A percentile compares a stretch with the other conserved stretches of the same genome.
Conservation (phyloP, 192 early-diverging fungal species). For the Podila epicladia region DNA sequence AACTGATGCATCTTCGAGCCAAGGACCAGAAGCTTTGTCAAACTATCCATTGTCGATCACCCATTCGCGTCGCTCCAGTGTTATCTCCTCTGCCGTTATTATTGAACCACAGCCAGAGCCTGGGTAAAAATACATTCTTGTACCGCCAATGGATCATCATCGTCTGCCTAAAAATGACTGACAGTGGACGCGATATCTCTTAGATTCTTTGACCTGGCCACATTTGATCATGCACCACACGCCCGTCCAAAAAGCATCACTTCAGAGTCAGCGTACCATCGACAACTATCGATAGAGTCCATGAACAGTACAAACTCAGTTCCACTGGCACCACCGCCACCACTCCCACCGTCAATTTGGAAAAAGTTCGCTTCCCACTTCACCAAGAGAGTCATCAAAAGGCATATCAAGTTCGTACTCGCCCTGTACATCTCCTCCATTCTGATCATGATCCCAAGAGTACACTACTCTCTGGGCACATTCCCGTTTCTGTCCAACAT, state of each 20-base stretch:
- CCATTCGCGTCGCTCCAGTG: slow-evolving; percentile 1
- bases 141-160: no score
- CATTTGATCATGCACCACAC: neutral
- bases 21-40: neutral
- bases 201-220: slow-evolving; percentile 3
- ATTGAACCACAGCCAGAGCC: neutral
- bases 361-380: slow-evolving; percentile 36
- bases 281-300: slow-evolving; percentile 6
- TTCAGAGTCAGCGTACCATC: neutral
- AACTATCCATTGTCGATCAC: neutral
- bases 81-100: neutral
- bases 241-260: neutral
- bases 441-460: slow-evolving; percentile 31
- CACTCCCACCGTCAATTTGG: slow-evolving; percentile 13
- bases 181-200: no score
- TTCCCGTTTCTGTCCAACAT: slow-evolving; percentile 22
- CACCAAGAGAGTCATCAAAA: slow-evolving; percentile 34
- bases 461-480: slow-evolving; percentile 23
- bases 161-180: no score
- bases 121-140: neutral
- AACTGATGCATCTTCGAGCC: neutral
- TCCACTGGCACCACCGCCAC: slow-evolving; percentile 14
- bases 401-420: slow-evolving; percentile 41
- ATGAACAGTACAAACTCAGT: slow-evolving; percentile 19
- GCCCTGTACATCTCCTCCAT: slow-evolving; percentile 34